These are phyloP conservation scores for Coniochaeta sp. DNA, from an alignment of 2,329 filamentous ascomycete species.

Conservation along the genomic window DNA sequence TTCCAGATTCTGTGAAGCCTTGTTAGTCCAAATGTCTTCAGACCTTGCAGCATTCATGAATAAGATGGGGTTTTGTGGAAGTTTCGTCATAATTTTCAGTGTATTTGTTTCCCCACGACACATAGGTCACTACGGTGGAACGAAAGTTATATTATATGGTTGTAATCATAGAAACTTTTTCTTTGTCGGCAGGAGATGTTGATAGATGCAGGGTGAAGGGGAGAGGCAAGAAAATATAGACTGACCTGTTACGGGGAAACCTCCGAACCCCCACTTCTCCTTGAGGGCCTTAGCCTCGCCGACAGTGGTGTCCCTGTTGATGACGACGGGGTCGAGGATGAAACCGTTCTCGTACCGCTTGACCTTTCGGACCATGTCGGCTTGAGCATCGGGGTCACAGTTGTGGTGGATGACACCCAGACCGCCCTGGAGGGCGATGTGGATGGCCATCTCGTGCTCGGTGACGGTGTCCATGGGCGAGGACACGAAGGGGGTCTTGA, in stretches of 20 bases:
- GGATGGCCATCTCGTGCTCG: conserved; percentile 98
- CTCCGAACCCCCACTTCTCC: conserved; percentile 97
- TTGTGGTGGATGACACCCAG: conserved; percentile 98
- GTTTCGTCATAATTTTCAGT: conserved; percentile 37
- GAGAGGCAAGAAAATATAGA: conserved; percentile 17
- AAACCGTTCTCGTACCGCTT: conserved; percentile 99
- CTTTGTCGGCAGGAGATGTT: not conserved
- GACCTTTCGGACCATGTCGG: conserved; percentile 98
- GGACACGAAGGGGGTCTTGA: conserved; percentile 95
- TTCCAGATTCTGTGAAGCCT: conserved; percentile 66
- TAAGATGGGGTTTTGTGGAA: conserved; percentile 13
- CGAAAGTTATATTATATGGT: conserved; percentile 95
- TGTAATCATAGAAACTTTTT: conserved; percentile 61
- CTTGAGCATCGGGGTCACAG: conserved; percentile 94
- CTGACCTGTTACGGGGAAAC: conserved; percentile 97
- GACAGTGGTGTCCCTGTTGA: conserved; percentile 80
- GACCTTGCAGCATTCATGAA: not conserved
- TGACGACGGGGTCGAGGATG: conserved; percentile 91
- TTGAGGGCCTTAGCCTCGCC: conserved; percentile 87
- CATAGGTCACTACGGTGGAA: conserved; percentile 95
- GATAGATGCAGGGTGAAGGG: conserved; percentile 6
- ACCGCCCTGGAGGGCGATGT: conserved; percentile 85
- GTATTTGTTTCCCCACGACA: conserved; percentile 71
- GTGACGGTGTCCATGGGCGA: conserved; percentile 99
- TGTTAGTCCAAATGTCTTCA: conserved; percentile 27